Evolutionary conservation across 352 stramenopile species (phyloP), one percentile per base, ranked within the genome.

Genomic region (Phytophthora palmivora): DNA sequence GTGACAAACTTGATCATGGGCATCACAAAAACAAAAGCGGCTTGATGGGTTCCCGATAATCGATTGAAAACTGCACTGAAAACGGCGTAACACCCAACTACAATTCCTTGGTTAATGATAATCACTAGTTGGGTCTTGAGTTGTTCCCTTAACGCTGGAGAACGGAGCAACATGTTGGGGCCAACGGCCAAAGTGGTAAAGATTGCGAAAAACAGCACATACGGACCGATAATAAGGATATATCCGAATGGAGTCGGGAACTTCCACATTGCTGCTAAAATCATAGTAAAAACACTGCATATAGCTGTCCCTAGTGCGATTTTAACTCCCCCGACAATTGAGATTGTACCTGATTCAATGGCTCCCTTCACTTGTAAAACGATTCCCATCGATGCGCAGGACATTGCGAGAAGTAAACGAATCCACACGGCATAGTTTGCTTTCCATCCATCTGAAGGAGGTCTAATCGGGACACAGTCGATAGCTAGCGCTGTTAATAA

Each of bases 181-280:
- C 54, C 54, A n/a, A 62, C 33, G 12, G 19, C 32, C 3, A 63
- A 16, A 2, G 34, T 6, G 2, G 36, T 60, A 9, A 38, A 39
- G 6, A 66, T 26, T 0, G 63, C 30, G 6, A 57, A 37, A 16
- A 59, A 41, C 5, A 38, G 4, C 8, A 55, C 19, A 18, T 55
- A 69, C 5, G 46, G 42, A 2, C 41, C 28, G 5, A 50, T 6
- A n/a, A 32, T 43, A 2, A 73, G 10, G 5, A 62, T 19, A 6
- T 55, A 50, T 7, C 43, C 55, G 19, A 63, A 76, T 10, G 63
- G 68, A 8, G 65, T 36, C 2, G 52, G 68, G n/a, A 70, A 76
- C 21, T 34, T 41, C 62, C 53, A 63, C 2, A 53, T 2, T n/a
- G 11, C 26, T 10, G 62, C 2, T 6, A 43, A 9, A 8, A 69